Conservation (phyloP, 192 early-diverging fungal species). For the Borealophlyctis nickersoniae region DNA sequence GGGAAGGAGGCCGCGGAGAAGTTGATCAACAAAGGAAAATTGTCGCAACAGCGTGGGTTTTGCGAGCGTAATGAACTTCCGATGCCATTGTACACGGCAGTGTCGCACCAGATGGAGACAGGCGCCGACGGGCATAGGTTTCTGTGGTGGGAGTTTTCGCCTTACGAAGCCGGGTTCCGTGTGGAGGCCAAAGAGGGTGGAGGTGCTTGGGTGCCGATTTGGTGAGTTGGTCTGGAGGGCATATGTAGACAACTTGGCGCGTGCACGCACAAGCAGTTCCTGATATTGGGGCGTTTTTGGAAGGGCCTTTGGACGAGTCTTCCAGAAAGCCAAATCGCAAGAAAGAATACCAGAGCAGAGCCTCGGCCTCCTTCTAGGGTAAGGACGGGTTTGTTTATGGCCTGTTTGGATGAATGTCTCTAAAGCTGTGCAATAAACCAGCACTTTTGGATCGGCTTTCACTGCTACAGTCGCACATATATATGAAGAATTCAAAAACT, state of each 20-base stretch:
- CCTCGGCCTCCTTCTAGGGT: conserved; percentile 31
- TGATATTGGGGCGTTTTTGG: neutral
- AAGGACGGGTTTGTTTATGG: neutral
- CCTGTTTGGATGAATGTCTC: neutral
- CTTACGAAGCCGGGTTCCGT: conserved; percentile 32
- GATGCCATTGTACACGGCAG: conserved; percentile 22
- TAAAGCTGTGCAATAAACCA: neutral
- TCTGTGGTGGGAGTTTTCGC: conserved; percentile 41
- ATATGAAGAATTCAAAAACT: conserved; percentile 27
- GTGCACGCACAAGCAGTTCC: too few species aligned
- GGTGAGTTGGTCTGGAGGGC: too few species aligned
- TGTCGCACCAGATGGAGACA: conserved; percentile 11
- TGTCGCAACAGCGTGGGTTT: conserved; percentile 11
- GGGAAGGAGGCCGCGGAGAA: neutral
- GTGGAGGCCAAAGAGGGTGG: neutral
- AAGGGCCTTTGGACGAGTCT: conserved; percentile 25
- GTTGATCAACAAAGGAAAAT: conserved; percentile 3
- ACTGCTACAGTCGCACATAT: conserved; percentile 36
- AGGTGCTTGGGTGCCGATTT: conserved; percentile 36
- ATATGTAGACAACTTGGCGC: too few species aligned
- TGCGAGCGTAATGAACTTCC: conserved; percentile 3
- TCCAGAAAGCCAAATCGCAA: conserved; percentile 8
- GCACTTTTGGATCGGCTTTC: conserved; percentile 43
- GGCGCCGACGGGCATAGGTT: conserved; percentile 15
- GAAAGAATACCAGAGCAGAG: conserved; percentile 23